These are phyloP conservation scores for Pythium sukuiense DNA, from an alignment of 352 stramenopile species.

Conservation along the genomic window DNA sequence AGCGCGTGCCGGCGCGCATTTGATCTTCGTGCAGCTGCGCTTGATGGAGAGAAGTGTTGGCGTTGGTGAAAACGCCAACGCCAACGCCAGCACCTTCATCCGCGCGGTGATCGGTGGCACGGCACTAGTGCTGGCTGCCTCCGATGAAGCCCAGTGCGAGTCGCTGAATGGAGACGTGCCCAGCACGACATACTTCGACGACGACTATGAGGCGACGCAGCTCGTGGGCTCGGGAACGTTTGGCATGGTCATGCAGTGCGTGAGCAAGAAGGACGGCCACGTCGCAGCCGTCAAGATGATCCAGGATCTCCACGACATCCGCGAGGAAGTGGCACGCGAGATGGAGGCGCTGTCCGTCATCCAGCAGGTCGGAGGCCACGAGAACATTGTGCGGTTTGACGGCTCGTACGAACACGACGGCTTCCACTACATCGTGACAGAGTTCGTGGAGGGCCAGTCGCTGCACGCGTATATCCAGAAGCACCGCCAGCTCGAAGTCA, in stretches of 20 bases:
- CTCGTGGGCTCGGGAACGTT: conserved; percentile 72
- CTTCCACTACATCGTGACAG: conserved; percentile 83
- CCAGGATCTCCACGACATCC: conserved; percentile 50
- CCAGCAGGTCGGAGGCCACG: conserved; percentile 57
- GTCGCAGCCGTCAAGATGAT: conserved; percentile 81
- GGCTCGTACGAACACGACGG: conserved; percentile 70
- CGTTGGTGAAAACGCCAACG: neutral
- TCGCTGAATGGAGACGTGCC: neutral
- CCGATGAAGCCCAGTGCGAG: conserved; percentile 1
- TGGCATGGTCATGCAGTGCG: conserved; percentile 84
- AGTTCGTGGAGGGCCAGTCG: conserved; percentile 70
- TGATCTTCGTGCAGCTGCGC: neutral
- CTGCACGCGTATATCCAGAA: conserved; percentile 71
- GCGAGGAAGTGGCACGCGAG: conserved; percentile 64
- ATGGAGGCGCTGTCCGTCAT: conserved; percentile 52
- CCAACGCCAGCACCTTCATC: neutral
- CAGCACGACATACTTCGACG: conserved; percentile 42
- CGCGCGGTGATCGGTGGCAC: neutral
- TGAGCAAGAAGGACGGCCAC: conserved; percentile 57
- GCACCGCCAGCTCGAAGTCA: conserved; percentile 42
- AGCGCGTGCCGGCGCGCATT: neutral
- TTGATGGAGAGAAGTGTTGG: neutral
- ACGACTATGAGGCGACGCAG: conserved; percentile 60
- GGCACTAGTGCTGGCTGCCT: neutral
- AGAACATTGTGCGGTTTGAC: conserved; percentile 61